Conservation (phyloP, 1,284 basidiomycete species). For the Ceraceosorus guamensis region DNA sequence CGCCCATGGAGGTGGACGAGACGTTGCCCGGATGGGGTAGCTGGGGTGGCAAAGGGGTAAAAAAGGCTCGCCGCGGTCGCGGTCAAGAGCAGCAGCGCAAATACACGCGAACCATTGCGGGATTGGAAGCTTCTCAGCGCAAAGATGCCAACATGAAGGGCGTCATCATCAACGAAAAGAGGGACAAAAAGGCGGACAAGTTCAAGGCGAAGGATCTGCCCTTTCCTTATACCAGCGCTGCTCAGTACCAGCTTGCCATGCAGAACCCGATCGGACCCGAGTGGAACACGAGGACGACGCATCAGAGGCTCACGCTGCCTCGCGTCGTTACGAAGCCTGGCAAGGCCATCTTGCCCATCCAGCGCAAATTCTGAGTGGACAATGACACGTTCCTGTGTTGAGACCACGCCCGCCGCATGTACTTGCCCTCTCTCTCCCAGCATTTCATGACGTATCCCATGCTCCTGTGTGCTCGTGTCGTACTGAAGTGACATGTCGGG, state of each 20-base stretch:
- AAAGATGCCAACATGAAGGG: conserved; percentile 76
- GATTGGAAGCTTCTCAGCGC: conserved; percentile 68
- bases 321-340: conserved; percentile 36
- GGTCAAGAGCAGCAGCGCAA: conserved; percentile 1
- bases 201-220: conserved; percentile 75
- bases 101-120: conserved; percentile 42
- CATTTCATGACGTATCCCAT: no score
- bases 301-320: conserved; percentile 60
- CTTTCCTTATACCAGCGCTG: conserved; percentile 81
- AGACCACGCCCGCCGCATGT: no score
- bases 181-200: conserved; percentile 83
- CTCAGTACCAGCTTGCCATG: conserved; percentile 80
- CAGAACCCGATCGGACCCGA: conserved; percentile 74
- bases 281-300: conserved; percentile 85
- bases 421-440: no score
- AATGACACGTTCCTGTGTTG: no score
- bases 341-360: conserved; percentile 35
- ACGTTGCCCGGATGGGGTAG: conserved; percentile 93
- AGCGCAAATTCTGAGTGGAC: no score
- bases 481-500: no score
- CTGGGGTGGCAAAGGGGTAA: conserved; percentile 75
- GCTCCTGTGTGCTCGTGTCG: no score
- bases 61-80: conserved; percentile 15
- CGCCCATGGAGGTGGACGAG: conserved; percentile 72
- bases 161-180: conserved; percentile 88